A percentile compares a stretch with the other conserved stretches of the same genome.
phyloP scores from a whole-genome alignment of 140 eudicot genomes.

The Cichorium intybus region DNA sequence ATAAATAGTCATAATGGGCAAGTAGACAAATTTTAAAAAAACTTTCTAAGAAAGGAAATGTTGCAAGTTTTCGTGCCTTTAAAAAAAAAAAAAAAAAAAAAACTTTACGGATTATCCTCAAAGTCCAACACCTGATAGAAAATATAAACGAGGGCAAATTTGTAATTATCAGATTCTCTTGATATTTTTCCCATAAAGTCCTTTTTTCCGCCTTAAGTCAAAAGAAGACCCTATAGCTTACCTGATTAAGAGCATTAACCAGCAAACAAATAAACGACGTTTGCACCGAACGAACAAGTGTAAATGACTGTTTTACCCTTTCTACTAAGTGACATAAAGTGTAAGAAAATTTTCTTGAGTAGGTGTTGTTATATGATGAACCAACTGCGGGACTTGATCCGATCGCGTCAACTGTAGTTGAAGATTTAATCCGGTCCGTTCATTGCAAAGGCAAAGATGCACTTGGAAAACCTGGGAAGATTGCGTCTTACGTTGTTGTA shows the following conservation, averaged over 20 bases:
- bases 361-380: constrained; percentile 94
- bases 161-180: constrained; percentile 8
- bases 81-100: too few relatives aligned
- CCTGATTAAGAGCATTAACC: too few relatives aligned
- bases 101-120: too few relatives aligned
- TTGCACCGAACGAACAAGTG: too few relatives aligned
- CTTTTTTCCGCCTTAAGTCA: too few relatives aligned
- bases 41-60: not conserved
- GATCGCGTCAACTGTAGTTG: constrained; percentile 97
- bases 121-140: too few relatives aligned
- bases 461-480: constrained; percentile 80
- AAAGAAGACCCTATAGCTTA: too few relatives aligned
- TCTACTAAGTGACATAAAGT: too few relatives aligned
- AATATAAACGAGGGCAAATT: not conserved
- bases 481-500: constrained; percentile 88
- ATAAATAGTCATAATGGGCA: not conserved
- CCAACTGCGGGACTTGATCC: constrained; percentile 99
- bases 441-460: constrained; percentile 82
- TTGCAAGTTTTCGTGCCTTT: constrained; percentile 5
- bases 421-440: constrained; percentile 96
- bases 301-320: not conserved
- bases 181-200: not conserved
- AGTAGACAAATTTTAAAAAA: constrained; percentile 1
- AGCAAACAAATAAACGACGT: too few relatives aligned
- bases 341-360: too few relatives aligned